phyloP scores from a whole-genome alignment of 345 rosid species.

The Alliaria petiolata region DNA sequence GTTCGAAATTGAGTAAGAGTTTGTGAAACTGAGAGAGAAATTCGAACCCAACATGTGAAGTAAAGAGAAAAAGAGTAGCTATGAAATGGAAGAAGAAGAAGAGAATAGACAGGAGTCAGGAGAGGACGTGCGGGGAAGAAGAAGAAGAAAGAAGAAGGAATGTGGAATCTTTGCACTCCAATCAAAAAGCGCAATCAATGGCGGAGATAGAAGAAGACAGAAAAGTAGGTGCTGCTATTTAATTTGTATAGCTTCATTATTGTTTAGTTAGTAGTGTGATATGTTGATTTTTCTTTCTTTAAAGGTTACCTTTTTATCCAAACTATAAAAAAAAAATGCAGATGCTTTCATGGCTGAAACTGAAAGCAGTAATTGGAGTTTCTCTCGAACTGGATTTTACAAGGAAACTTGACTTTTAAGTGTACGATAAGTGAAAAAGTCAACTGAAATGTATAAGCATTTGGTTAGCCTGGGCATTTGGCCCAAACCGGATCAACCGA shows the following conservation, averaged over 20 bases:
- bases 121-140: conserved; percentile 17
- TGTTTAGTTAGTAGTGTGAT: background rate
- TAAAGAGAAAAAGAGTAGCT: background rate
- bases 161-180: conserved; percentile 11
- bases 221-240: conserved; percentile 14
- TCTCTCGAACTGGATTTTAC: too few species aligned
- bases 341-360: background rate
- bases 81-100: background rate
- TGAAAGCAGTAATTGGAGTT: background rate
- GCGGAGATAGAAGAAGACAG: background rate
- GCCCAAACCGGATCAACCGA: too few species aligned
- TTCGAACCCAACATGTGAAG: background rate
- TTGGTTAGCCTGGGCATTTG: too few species aligned
- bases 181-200: conserved; percentile 16
- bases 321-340: background rate
- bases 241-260: background rate
- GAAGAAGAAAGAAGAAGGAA: background rate
- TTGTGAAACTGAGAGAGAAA: background rate
- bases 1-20: background rate
- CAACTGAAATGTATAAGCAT: background rate
- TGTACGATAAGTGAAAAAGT: background rate
- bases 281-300: background rate
- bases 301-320: background rate
- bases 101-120: background rate
- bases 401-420: too few species aligned